A percentile compares a stretch with the other conserved stretches of the same genome.
Evolutionary conservation across 345 rosid genomes (phyloP).

Genomic region (Gynandropsis gynandra): DNA sequence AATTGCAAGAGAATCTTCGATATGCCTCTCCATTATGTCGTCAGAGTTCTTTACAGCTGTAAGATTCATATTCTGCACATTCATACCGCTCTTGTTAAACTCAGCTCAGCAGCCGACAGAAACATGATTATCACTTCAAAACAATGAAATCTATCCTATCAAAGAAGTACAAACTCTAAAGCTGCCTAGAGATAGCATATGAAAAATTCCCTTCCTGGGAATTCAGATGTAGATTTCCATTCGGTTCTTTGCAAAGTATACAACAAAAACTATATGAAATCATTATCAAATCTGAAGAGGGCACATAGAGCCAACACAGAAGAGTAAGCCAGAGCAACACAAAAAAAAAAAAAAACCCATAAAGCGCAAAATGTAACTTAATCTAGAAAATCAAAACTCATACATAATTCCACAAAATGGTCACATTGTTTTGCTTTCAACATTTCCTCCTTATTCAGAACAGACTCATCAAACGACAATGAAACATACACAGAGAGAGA

Average conservation of each 20-base stretch:
- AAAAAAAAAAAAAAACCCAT: not conserved
- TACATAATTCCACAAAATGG: slow-evolving; percentile 1
- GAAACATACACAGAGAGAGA: not conserved
- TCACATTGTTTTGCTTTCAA: not conserved
- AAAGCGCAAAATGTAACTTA: not conserved
- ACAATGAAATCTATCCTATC: no score
- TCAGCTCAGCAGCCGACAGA: not conserved
- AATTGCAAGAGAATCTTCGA: slow-evolving; percentile 81
- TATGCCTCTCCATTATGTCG: slow-evolving; percentile 74
- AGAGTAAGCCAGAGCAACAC: not conserved
- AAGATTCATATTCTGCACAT: slow-evolving; percentile 70
- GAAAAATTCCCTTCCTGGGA: no score
- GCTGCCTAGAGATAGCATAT: no score
- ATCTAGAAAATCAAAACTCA: not conserved
- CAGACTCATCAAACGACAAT: not conserved
- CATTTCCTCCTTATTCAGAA: no score
- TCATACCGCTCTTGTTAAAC: not conserved
- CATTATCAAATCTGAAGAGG: no score
- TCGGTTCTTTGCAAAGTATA: no score
- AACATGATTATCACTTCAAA: no score
- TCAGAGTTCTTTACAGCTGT: slow-evolving; percentile 63
- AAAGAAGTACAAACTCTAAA: no score
- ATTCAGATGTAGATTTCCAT: no score
- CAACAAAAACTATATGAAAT: no score
- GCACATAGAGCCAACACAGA: not conserved